Evolutionary conservation across 202 grass and related monocot genomes (phyloP).

Genomic region (Carex arenaria): DNA sequence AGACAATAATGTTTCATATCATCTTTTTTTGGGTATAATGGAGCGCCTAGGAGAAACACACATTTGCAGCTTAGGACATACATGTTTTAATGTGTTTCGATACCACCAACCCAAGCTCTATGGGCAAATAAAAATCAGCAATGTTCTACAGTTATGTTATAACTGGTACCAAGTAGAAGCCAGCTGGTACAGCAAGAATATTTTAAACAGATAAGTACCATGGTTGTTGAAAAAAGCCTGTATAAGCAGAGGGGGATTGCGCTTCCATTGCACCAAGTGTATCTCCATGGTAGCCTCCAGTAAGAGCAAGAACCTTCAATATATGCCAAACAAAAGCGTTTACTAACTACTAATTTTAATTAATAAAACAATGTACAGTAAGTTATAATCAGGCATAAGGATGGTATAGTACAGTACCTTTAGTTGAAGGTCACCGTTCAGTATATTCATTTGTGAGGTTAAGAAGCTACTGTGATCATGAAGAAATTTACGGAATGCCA

Average conservation of each 20-base stretch:
- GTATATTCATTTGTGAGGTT: constrained; percentile 25
- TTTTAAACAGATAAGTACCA: constrained; percentile 41
- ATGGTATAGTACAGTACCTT: constrained; percentile 37
- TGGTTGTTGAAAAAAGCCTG: constrained; percentile 83
- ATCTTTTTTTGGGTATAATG: neutral
- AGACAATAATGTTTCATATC: neutral
- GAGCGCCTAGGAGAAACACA: neutral
- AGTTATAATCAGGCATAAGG: neutral
- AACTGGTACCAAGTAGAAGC: neutral
- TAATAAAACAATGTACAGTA: neutral
- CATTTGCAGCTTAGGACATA: neutral
- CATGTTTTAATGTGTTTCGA: neutral
- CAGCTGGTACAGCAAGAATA: neutral
- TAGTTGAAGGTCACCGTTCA: constrained; percentile 34
- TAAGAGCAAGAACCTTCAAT: constrained; percentile 76
- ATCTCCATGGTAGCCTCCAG: constrained; percentile 90
- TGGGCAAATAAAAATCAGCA: neutral
- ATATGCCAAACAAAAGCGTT: neutral
- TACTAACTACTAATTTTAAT: neutral
- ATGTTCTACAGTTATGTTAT: neutral
- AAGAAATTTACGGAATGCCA: constrained; percentile 94
- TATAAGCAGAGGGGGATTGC: constrained; percentile 93
- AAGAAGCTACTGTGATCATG: constrained; percentile 47
- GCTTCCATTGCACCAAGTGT: constrained; percentile 98
- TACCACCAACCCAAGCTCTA: neutral